A percentile compares a stretch with the other conserved stretches of the same genome.
Conservation (phyloP, 2,329 filamentous ascomycete species). For the Fusarium clavum region DNA sequence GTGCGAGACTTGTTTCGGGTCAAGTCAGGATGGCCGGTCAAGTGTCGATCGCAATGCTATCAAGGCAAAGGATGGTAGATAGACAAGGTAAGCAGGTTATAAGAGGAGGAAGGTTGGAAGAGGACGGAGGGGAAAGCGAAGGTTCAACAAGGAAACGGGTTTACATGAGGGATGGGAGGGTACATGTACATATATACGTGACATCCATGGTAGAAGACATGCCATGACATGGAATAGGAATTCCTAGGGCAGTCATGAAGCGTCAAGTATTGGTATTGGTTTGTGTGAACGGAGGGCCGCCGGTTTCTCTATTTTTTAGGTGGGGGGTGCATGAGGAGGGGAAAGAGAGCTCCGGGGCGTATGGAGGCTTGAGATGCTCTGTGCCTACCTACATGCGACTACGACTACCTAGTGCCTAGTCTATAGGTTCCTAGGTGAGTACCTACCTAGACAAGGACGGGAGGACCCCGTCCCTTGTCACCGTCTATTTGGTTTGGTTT, state of each 20-base stretch:
- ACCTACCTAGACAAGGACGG: neutral
- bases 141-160: slow-evolving; percentile 23
- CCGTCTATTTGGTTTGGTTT: slow-evolving; percentile 9
- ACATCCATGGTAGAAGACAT: slow-evolving; percentile 2
- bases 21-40: slow-evolving; percentile 20
- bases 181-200: slow-evolving; percentile 32
- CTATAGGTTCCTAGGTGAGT: neutral
- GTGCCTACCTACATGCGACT: neutral
- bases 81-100: neutral
- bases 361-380: neutral
- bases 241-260: neutral
- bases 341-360: slow-evolving; percentile 30
- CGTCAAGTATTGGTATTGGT: slow-evolving; percentile 14
- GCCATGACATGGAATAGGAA: slow-evolving; percentile 8
- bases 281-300: slow-evolving; percentile 30
- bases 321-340: slow-evolving; percentile 7
- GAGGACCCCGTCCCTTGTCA: slow-evolving; percentile 17
- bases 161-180: slow-evolving; percentile 23
- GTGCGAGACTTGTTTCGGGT: slow-evolving; percentile 26
- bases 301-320: slow-evolving; percentile 16
- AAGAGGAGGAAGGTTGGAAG: neutral
- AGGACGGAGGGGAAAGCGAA: slow-evolving; percentile 16
- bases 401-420: neutral
- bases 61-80: slow-evolving; percentile 7
- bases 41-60: slow-evolving; percentile 32